A percentile compares a stretch with the other conserved stretches of the same genome.
Conservation (phyloP, 2,329 filamentous ascomycete genomes). For the Ophiocordyceps camponoti-leonardi region DNA sequence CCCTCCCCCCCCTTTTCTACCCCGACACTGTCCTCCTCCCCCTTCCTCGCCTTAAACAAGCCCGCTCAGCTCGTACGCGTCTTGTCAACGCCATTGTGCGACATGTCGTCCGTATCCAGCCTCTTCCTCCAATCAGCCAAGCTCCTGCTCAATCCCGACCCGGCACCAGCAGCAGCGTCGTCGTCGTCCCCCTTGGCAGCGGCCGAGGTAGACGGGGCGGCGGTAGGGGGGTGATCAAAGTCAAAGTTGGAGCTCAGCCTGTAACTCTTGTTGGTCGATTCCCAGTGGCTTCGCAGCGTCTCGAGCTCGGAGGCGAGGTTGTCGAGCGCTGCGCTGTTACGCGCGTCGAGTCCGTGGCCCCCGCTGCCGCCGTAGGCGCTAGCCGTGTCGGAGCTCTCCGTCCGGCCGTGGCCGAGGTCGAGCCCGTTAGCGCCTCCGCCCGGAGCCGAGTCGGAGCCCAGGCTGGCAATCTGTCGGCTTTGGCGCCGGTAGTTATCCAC, state of each 20-base stretch:
- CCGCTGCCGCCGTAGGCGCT: slow-evolving; percentile 42
- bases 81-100: slow-evolving; percentile 12
- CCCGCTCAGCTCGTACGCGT: slow-evolving; percentile 8
- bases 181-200: slow-evolving; percentile 25
- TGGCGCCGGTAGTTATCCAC: slow-evolving; percentile 88
- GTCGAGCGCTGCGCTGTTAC: slow-evolving; percentile 59
- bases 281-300: slow-evolving; percentile 79
- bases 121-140: slow-evolving; percentile 67
- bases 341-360: slow-evolving; percentile 27
- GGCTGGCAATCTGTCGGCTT: slow-evolving; percentile 38
- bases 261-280: slow-evolving; percentile 90
- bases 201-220: slow-evolving; percentile 6
- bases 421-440: slow-evolving; percentile 15
- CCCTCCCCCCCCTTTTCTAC: too few relatives aligned
- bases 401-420: slow-evolving; percentile 25
- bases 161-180: slow-evolving; percentile 14
- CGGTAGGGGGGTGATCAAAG: slow-evolving; percentile 40
- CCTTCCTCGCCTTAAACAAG: not conserved
- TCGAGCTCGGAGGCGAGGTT: slow-evolving; percentile 86
- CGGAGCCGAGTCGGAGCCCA: slow-evolving; percentile 25
- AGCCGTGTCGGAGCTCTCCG: slow-evolving; percentile 41
- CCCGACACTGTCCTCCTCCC: too few relatives aligned
- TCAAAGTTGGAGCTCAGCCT: slow-evolving; percentile 80
- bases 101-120: slow-evolving; percentile 40
- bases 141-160: slow-evolving; percentile 46